Evolutionary conservation across 1,139 yeast genomes (phyloP), one percentile per base, ranked within the genome.

Genomic region (Saccharomyces pastorianus): DNA sequence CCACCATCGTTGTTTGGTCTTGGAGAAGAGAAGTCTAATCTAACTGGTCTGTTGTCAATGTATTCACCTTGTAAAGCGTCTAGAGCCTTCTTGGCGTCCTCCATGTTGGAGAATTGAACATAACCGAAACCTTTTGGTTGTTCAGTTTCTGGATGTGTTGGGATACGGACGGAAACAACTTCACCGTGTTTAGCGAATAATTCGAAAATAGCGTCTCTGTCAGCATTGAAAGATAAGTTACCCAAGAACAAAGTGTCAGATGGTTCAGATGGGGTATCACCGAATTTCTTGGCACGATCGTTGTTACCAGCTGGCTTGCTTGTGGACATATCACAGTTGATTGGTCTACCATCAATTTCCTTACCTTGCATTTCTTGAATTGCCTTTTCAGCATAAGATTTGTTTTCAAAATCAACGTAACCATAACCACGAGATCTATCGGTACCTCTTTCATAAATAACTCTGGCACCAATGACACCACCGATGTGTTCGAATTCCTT

Each of bases 71-170:
- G 88, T 74, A 91, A 76, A 56, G 87, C 91, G 62, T 86, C 91
- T 62, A 88, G 76, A 56, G 98, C 98, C 59, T 84, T 81, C 76
- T 86, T 83, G 63, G 99, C 98, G 71, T 89, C 96, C 52, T 91
- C 98, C 61, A 87, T 77, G 55, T 85, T 79, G 47, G 86, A 78
- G 72, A 82, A 91, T 78, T 93, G 98, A 58, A 93, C 96, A 75
- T 93, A 93, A 63, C 98, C 99, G 77, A 93, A 93, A 64, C 99
- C 99, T 82, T 93, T 93, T 73, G 96, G 96, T 77, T 91, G 97
- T 73, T 90, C 96, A 62, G 98, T 90, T 74, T 91, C 98, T 70
- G 96, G 98, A 76, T 91, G 95, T 51, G 98, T 91, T 73, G 99
- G 99, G 65, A 93, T 78, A 79, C 99, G 85, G 67, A 91, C 91